These are phyloP conservation scores for Spizellomyces sp. DNA, from an alignment of 192 early-diverging fungal genomes.

Conservation along the genomic window DNA sequence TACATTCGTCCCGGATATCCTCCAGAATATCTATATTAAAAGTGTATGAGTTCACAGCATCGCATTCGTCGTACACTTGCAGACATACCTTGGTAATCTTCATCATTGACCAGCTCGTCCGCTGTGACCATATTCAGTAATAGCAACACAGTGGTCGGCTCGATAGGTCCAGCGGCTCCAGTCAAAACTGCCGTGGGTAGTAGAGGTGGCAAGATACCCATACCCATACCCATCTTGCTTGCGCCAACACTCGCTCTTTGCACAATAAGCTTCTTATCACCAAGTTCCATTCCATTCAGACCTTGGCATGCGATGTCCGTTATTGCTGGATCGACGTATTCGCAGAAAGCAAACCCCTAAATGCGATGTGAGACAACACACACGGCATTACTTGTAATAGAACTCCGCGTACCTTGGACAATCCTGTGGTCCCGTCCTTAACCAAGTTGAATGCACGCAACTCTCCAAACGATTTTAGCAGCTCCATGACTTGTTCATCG, in stretches of 20 bases:
- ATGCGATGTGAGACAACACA: slow-evolving; percentile 8
- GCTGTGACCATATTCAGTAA: slow-evolving; percentile 93
- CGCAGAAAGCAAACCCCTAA: slow-evolving; percentile 95
- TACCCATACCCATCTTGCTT: slow-evolving; percentile 49
- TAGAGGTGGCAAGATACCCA: slow-evolving; percentile 48
- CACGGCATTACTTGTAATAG: neutral
- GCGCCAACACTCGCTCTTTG: slow-evolving; percentile 90
- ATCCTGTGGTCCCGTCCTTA: slow-evolving; percentile 71
- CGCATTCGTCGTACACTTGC: neutral
- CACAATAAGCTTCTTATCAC: slow-evolving; percentile 90
- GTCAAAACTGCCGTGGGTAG: slow-evolving; percentile 43
- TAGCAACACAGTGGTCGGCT: slow-evolving; percentile 81
- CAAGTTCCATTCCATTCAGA: slow-evolving; percentile 93
- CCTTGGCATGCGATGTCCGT: slow-evolving; percentile 95
- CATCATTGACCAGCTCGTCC: slow-evolving; percentile 81
- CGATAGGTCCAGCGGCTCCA: slow-evolving; percentile 53
- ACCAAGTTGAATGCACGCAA: slow-evolving; percentile 92
- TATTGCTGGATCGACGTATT: slow-evolving; percentile 83
- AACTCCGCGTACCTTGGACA: slow-evolving; percentile 65
- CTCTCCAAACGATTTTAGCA: slow-evolving; percentile 92
- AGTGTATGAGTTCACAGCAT: neutral
- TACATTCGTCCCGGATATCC: slow-evolving; percentile 89
- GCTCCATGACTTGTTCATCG: slow-evolving; percentile 92
- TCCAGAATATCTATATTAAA: slow-evolving; percentile 73
- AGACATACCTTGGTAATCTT: slow-evolving; percentile 76